Base-by-base conservation (phyloP, 2,329 filamentous ascomycete species). In the Sarocladium kiliense region DNA sequence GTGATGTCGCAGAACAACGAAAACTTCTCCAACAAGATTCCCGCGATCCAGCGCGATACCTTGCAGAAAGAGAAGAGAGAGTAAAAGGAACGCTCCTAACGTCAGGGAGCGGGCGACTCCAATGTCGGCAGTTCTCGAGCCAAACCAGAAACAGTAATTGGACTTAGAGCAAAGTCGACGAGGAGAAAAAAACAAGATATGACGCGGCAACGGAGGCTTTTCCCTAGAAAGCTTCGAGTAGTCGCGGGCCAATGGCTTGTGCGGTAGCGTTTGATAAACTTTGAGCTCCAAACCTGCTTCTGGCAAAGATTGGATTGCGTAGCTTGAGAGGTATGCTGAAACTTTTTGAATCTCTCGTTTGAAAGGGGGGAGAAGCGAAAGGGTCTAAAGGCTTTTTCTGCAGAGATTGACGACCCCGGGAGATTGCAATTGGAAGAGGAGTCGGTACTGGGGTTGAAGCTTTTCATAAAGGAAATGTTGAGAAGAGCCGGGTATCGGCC, bases 1-100 rank as follows among this genome's bases (percentile, higher is more conserved):
- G n/a, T n/a, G n/a, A n/a, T n/a, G n/a, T n/a, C n/a, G n/a, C n/a
- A n/a, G n/a, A n/a, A n/a, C n/a, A n/a, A n/a, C n/a, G n/a, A n/a
- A n/a, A n/a, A n/a, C n/a, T n/a, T n/a, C n/a, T n/a, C n/a, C n/a
- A n/a, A n/a, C n/a, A n/a, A n/a, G n/a, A n/a, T n/a, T n/a, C n/a
- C 21, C 44, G 26, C 44, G 44, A 49, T 30, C 44, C 44, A 49
- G 44, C 44, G 44, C 44, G 44, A 49, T 44, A 30, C 19, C 23
- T 26, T 5, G 16, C 5, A 45, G 18, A 45, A 5, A 26, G 41
- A 18, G 19, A 23, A 25, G 9, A n/a, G 12, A 39, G 16, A 18
- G n/a, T n/a, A n/a, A n/a, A n/a, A n/a, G n/a, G n/a, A n/a, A n/a
- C n/a, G n/a, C n/a, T n/a, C n/a, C n/a, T n/a, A n/a, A n/a, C n/a